These are phyloP conservation scores for Schizochytrium sp. DNA, from an alignment of 108 stramenopile species.

Conservation along the genomic window DNA sequence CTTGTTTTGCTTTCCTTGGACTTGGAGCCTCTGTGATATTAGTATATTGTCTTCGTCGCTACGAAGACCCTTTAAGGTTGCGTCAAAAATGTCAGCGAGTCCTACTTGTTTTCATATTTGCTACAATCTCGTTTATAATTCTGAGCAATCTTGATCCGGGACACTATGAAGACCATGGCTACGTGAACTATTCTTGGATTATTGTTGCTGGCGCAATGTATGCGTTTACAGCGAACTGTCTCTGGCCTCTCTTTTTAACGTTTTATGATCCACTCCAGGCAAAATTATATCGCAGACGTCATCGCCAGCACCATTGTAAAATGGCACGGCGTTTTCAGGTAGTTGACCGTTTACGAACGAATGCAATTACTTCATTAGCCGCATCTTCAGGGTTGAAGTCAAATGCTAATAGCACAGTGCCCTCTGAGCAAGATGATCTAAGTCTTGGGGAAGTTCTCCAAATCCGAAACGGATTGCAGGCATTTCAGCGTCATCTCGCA, in stretches of 20 bases:
- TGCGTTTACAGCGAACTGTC: neutral
- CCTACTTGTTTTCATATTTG: neutral
- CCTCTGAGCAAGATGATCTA: neutral
- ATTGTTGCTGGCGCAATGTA: neutral
- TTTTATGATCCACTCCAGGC: neutral
- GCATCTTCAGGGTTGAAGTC: neutral
- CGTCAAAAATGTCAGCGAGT: neutral
- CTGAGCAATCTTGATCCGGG: neutral
- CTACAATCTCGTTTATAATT: neutral
- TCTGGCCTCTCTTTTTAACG: neutral
- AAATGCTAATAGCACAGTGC: neutral
- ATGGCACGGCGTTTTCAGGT: too few relatives aligned
- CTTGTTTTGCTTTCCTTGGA: neutral
- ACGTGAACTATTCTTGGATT: neutral
- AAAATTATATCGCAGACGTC: neutral
- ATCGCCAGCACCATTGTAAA: neutral
- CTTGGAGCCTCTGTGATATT: neutral
- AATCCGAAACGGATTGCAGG: neutral
- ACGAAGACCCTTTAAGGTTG: constrained; percentile 10
- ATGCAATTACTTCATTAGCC: neutral
- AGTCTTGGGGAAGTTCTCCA: neutral
- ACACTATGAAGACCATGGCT: neutral
- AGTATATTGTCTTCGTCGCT: neutral
- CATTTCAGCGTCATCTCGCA: neutral
- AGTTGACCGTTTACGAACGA: neutral